These are phyloP conservation scores for Pichia sp. DNA, from an alignment of 1,139 yeast species.

Conservation along the genomic window DNA sequence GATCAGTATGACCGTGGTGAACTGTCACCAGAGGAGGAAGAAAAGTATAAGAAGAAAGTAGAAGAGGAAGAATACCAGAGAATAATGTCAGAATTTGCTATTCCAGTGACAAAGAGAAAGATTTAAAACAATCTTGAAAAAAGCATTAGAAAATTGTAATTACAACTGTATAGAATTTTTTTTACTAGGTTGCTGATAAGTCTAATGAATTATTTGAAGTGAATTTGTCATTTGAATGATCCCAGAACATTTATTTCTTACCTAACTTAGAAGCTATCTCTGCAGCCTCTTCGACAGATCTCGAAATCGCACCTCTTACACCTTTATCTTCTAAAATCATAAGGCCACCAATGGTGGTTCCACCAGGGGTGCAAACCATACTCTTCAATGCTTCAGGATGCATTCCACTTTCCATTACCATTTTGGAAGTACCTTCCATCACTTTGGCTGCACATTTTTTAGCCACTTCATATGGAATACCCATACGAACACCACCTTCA, in stretches of 20 bases:
- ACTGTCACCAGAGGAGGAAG: conserved; percentile 15
- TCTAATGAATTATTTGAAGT: too few relatives aligned
- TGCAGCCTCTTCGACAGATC: conserved; percentile 89
- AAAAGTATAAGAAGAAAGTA: conserved; percentile 15
- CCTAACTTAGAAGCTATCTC: conserved; percentile 74
- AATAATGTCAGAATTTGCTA: conserved; percentile 23
- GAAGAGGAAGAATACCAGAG: conserved; percentile 23
- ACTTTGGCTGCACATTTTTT: conserved; percentile 91
- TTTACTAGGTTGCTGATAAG: too few relatives aligned
- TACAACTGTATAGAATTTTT: too few relatives aligned
- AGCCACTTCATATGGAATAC: conserved; percentile 81
- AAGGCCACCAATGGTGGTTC: conserved; percentile 95
- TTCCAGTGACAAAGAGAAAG: background rate
- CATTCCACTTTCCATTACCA: conserved; percentile 75
- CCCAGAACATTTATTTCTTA: conserved; percentile 36
- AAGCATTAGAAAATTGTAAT: too few relatives aligned
- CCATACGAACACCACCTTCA: conserved; percentile 94
- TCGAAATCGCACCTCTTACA: conserved; percentile 77
- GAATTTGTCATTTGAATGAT: too few relatives aligned
- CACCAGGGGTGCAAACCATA: conserved; percentile 95
- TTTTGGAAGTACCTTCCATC: conserved; percentile 91
- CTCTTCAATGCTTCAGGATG: conserved; percentile 91
- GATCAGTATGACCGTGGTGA: conserved; percentile 24
- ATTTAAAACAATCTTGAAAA: too few relatives aligned
- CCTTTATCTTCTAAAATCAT: conserved; percentile 89